These are phyloP conservation scores for Peronospora tabacina DNA, from an alignment of 352 stramenopile genomes.

Conservation along the genomic window DNA sequence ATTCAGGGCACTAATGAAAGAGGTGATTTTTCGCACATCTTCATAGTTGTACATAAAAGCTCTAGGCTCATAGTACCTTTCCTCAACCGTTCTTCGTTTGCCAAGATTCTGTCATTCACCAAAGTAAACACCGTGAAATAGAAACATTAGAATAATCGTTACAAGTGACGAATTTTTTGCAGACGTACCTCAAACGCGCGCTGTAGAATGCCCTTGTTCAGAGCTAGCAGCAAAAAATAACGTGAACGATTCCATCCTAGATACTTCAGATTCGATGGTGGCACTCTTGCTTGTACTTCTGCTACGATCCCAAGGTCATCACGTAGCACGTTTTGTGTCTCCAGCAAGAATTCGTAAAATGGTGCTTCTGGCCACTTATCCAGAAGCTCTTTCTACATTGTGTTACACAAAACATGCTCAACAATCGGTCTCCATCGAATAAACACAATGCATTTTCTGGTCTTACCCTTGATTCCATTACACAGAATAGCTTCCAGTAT, in stretches of 20 bases:
- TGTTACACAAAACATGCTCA: neutral
- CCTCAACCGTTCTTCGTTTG: slow-evolving; percentile 51
- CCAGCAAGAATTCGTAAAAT: slow-evolving; percentile 63
- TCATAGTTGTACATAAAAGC: slow-evolving; percentile 65
- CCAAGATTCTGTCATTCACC: slow-evolving; percentile 42
- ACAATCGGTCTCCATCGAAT: neutral
- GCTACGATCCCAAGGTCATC: slow-evolving; percentile 63
- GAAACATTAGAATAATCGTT: neutral
- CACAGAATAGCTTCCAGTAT: slow-evolving; percentile 56
- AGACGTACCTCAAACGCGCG: slow-evolving; percentile 52
- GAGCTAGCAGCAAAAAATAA: slow-evolving; percentile 50
- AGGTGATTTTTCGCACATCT: slow-evolving; percentile 39
- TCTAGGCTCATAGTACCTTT: slow-evolving; percentile 53
- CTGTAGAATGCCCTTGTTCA: slow-evolving; percentile 73
- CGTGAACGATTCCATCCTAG: slow-evolving; percentile 65
- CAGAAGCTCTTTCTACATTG: slow-evolving; percentile 33
- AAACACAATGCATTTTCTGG: neutral
- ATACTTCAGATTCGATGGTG: slow-evolving; percentile 33
- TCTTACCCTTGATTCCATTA: slow-evolving; percentile 55
- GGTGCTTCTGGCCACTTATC: slow-evolving; percentile 56
- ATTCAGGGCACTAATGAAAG: slow-evolving; percentile 63
- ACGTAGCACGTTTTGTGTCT: slow-evolving; percentile 50
- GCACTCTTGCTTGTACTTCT: slow-evolving; percentile 33
- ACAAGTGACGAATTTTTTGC: no score
- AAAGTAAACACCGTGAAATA: neutral